phyloP scores from a whole-genome alignment of 352 stramenopile genomes.

The Halophytophthora polymorphica region DNA sequence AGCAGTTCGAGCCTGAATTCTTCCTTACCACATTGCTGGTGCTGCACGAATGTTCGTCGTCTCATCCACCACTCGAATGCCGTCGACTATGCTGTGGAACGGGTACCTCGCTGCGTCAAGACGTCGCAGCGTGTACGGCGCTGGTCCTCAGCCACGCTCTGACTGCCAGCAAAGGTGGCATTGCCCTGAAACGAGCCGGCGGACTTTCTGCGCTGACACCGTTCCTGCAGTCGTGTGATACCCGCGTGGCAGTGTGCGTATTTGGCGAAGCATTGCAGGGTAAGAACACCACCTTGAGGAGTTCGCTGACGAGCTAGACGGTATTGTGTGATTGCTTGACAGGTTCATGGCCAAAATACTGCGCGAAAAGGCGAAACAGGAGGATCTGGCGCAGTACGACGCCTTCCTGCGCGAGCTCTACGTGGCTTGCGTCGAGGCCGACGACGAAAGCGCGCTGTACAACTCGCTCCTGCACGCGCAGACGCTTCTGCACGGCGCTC shows the following conservation, averaged over 20 bases:
- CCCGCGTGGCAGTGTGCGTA: slow-evolving; percentile 46
- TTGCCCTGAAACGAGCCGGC: slow-evolving; percentile 3
- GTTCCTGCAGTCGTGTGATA: slow-evolving; percentile 39
- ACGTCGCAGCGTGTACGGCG: slow-evolving; percentile 26
- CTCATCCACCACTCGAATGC: slow-evolving; percentile 15
- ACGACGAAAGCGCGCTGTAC: slow-evolving; percentile 35
- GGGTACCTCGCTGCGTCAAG: slow-evolving; percentile 19
- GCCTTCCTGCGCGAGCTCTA: slow-evolving; percentile 39
- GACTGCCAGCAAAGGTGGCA: slow-evolving; percentile 5
- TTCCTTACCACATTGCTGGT: slow-evolving; percentile 30
- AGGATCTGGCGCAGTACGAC: slow-evolving; percentile 24
- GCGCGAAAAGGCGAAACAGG: slow-evolving; percentile 25
- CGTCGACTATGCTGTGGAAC: slow-evolving; percentile 34
- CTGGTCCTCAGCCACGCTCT: slow-evolving; percentile 25
- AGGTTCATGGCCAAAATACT: slow-evolving; percentile 45
- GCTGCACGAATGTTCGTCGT: slow-evolving; percentile 14
- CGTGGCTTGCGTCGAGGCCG: slow-evolving; percentile 31
- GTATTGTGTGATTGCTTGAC: neutral
- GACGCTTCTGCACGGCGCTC: slow-evolving; percentile 23
- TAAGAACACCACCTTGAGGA: too few species aligned
- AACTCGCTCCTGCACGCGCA: slow-evolving; percentile 36
- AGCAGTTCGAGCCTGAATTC: slow-evolving; percentile 26
- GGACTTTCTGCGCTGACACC: slow-evolving; percentile 18
- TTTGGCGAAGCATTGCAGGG: too few species aligned
- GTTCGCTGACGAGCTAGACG: neutral